Evolutionary conservation across 2,329 filamentous ascomycete genomes (phyloP), one percentile per base, ranked within the genome.

Genomic region (Pleurostoma richardsiae): DNA sequence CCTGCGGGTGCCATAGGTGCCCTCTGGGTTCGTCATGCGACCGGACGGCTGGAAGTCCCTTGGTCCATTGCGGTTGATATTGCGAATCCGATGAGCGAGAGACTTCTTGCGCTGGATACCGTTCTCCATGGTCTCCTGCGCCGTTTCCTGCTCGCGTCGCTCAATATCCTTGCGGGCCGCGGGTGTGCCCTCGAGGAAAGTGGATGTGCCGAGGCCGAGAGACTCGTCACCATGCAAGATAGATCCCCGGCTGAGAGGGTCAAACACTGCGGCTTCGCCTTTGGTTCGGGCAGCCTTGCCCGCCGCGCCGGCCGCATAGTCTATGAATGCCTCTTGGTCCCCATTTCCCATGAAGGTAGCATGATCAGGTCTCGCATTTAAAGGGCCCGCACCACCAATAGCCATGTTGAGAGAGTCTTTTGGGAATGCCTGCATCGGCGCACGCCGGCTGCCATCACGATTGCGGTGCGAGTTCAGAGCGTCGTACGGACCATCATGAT

Each of bases 401-500:
- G 85, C 85, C 73, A 96, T 97, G 73, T 99, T 99, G 50, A 88
- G 79, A 2, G 90, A 96, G 58, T 88, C 90, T 59, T 89, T 88
- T 27, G 94, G 90, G 67, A 97, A 99, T 2, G 94, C 94, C 64
- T 95, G 85, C 90, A 99, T 96, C 1, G 94, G 94, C 5, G 94
- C 90, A 46, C 87, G 83, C 50, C 85, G 82, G 59, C 86, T 84
- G 57, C 85, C 88, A 61, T 88, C 87, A 48, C 88, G 84, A 67
- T 97, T 99, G 54, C 94, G 88, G 64, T 95, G 88, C 4, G 94
- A 90, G 65, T 96, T 95, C 64, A 94, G 88, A 26, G 94, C 94
- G 67, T 99, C 94, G 59, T 96, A 99, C 4, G 94, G 94, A 1
- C 94, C 94, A 60, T 97, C 94, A 61, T 99, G 94, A 60, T 99